Evolutionary conservation across 2,329 filamentous ascomycete genomes (phyloP), one percentile per base, ranked within the genome.

Genomic region (Corinectria fuckeliana): DNA sequence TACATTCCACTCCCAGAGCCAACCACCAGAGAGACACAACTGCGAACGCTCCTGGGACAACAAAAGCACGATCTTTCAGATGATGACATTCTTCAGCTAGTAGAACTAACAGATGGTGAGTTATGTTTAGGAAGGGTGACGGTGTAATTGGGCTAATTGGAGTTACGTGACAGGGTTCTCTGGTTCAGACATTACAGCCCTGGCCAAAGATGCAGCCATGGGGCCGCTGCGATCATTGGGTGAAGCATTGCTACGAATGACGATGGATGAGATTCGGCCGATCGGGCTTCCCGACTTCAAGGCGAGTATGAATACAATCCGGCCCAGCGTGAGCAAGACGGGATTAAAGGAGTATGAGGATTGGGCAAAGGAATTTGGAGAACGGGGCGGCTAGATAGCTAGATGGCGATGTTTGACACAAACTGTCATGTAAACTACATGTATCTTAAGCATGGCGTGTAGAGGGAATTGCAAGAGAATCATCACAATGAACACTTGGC

Each of bases 201-300:
- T 99, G 8, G 95, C 95, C 7, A 99, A 99, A 77, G 95, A 99
- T 73, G 95, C 95, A 8, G 95, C 95, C 3, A 99, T 99, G 95
- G 94, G 95, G 0, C 95, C 95, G 0, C 80, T 99, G 11, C 87
- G 95, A 28, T 94, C 92, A 52, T 81, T 98, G 2, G 95, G 95
- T 23, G 95, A 98, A 74, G 92, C 91, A 38, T 80, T 99, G 26
- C 82, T 99, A 30, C 88, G 91, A 65, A 98, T 96, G 83, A 91
- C 90, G 0, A 96, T 95, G 85, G 95, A 99, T 61, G 88, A 98
- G 67, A 98, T 99, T 67, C 85, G 93, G 11, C 89, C 93, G 1
- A 98, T 99, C 61, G 84, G 85, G 52, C 85, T 96, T 55, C 74
- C 82, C 36, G 95, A 99, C 74, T 99, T 99, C 69, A 81, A 91